Evolutionary conservation across 257 asterid species (phyloP), one percentile per base, ranked within the genome.

Genomic region (Scutellaria galericulata): DNA sequence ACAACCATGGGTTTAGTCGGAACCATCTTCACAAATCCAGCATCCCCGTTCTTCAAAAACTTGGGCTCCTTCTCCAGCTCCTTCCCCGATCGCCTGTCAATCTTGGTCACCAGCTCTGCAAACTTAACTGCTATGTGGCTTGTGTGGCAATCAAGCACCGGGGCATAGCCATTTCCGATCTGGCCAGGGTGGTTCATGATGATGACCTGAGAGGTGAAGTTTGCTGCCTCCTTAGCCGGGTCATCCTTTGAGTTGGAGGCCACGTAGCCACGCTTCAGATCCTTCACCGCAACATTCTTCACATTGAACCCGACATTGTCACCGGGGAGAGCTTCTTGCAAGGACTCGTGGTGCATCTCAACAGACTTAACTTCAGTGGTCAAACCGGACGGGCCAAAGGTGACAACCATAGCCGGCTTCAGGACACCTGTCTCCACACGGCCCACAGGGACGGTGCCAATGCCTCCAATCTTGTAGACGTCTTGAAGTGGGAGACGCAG

Each of bases 1-100:
- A 89, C 96, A 6, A 87, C 96, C 96, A 89, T 89, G 31, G 93
- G 93, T 81, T 89, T 89, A 76, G 95, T 83, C 4, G 92, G 95
- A 76, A 89, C 42, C 96, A 89, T 89, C 90, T 89, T 89, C 27
- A 89, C 89, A 6, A 83, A 37, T 9, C 92, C 75, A 65, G 96
- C 96, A 22, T 66, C 94, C 66, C 93, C 93, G 5, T 88, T 88
- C 79, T 88, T 88, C 85, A 87, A 76, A 82, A 87, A 87, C 72
- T 87, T 85, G 41, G 90, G 92, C 80, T 87, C 92, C 81, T 83
- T 86, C 90, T 88, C 95, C 0, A 86, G 71, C 72, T 88, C 95
- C 86, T 89, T 89, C 9, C 96, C 96, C 37, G 96, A 86, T 39
- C 96, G 84, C 45, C 96, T 80, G 79, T 89, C 96, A 18, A 88